These are phyloP conservation scores for Vaccinium myrtillus DNA, from an alignment of 148 eudicot species.

Conservation along the genomic window DNA sequence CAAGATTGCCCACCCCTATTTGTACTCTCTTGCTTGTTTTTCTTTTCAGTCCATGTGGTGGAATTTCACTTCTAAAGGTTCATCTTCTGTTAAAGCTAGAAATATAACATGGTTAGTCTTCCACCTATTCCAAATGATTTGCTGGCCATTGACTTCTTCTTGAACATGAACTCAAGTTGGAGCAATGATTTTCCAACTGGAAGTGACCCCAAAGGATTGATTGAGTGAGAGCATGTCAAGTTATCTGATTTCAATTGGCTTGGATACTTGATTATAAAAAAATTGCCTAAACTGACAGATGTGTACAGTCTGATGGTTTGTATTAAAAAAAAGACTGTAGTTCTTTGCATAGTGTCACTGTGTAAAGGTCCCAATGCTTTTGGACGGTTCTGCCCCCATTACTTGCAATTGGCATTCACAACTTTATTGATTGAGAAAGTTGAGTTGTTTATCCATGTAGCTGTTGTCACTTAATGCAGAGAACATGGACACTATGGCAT, in stretches of 20 bases:
- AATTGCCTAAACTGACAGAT: not conserved
- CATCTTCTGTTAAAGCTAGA: not conserved
- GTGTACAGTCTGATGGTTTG: not conserved
- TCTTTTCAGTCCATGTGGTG: not conserved
- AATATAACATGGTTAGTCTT: not conserved
- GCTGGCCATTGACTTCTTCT: too few relatives aligned
- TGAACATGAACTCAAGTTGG: not conserved
- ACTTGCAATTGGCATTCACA: not conserved
- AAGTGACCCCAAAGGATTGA: not conserved
- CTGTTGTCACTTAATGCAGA: not conserved
- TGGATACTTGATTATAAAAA: not conserved
- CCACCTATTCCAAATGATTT: not conserved
- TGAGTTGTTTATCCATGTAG: not conserved
- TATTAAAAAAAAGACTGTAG: too few relatives aligned
- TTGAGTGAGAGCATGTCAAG: not conserved
- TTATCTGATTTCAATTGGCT: not conserved
- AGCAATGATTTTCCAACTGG: not conserved
- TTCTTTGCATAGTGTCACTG: too few relatives aligned
- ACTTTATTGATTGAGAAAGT: not conserved
- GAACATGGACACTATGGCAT: constrained; percentile 1
- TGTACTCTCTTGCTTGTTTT: not conserved
- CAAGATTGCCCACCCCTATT: too few relatives aligned
- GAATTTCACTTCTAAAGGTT: not conserved
- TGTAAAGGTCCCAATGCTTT: not conserved
- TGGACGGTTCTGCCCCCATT: not conserved